Evolutionary conservation across 495 filamentous ascomycete genomes (phyloP).

Genomic region (Tuber aestivum): DNA sequence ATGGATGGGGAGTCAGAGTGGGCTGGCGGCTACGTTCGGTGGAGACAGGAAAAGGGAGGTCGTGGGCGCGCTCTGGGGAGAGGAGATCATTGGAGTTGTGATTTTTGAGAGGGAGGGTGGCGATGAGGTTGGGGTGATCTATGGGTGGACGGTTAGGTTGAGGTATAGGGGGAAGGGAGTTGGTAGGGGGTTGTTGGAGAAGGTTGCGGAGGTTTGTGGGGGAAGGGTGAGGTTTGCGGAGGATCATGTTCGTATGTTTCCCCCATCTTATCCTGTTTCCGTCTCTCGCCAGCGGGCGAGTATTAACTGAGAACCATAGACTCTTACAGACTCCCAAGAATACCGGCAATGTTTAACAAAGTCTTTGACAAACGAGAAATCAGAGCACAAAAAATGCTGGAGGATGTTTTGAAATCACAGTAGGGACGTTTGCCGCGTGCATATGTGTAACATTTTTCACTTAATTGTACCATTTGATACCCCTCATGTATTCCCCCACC

Average conservation of each 20-base stretch:
- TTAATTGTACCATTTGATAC: not conserved
- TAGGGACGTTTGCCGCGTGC: not conserved
- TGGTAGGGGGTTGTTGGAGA: constrained; percentile 57
- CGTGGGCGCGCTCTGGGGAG: constrained; percentile 53
- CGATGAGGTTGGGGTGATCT: constrained; percentile 54
- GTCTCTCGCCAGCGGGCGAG: not conserved
- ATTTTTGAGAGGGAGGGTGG: constrained; percentile 36
- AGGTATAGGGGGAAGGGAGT: constrained; percentile 62
- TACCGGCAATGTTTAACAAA: constrained; percentile 25
- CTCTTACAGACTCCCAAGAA: constrained; percentile 20
- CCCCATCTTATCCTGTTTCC: not conserved
- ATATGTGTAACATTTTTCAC: not conserved
- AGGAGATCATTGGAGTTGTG: constrained; percentile 54
- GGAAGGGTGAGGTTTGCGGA: constrained; percentile 19
- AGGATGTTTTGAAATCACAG: constrained; percentile 25
- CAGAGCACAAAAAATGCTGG: constrained; percentile 19
- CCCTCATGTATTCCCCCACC: not conserved
- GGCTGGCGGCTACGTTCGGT: constrained; percentile 44
- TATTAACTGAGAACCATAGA: constrained; percentile 12
- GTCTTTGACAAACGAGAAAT: constrained; percentile 30
- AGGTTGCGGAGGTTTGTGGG: constrained; percentile 22
- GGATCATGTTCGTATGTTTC: constrained; percentile 22
- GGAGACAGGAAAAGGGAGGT: constrained; percentile 46
- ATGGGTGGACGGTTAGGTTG: constrained; percentile 68
- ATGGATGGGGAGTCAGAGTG: constrained; percentile 49